Evolutionary conservation across 2,329 filamentous ascomycete genomes (phyloP).

Genomic region (Beauveria caledonica): DNA sequence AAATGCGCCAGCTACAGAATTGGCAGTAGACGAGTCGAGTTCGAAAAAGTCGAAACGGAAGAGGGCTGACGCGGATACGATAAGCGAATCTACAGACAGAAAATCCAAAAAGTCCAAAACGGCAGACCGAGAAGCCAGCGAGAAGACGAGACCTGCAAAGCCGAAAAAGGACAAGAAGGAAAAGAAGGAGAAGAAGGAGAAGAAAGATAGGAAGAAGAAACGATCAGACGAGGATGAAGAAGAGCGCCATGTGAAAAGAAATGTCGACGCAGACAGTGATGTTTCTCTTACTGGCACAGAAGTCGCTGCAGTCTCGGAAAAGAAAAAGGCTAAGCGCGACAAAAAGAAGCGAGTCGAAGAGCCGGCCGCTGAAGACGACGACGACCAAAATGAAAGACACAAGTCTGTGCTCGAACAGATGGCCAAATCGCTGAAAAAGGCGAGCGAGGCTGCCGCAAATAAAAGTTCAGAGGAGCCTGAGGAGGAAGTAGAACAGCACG

Average conservation of each 20-base stretch:
- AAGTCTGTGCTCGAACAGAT: conserved; percentile 47
- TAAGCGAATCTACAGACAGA: conserved; percentile 19
- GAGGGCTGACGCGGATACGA: conserved; percentile 25
- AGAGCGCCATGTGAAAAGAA: not conserved
- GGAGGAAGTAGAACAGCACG: conserved; percentile 47
- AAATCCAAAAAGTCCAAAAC: conserved; percentile 18
- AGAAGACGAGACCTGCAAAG: conserved; percentile 18
- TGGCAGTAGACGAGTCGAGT: conserved; percentile 22
- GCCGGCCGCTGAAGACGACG: conserved; percentile 17
- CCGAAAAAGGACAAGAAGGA: conserved; percentile 20
- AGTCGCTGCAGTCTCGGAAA: not conserved
- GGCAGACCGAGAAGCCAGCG: conserved; percentile 13
- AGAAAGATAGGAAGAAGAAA: conserved; percentile 10
- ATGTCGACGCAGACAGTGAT: not conserved
- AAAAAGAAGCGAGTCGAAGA: conserved; percentile 26
- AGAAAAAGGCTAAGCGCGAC: conserved; percentile 19
- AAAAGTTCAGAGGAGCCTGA: conserved; percentile 23
- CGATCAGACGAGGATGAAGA: conserved; percentile 1
- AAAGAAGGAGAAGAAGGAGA: conserved; percentile 16
- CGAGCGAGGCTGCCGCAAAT: conserved; percentile 31
- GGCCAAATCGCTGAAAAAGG: conserved; percentile 44
- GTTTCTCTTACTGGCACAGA: conserved; percentile 1
- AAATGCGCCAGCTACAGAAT: conserved; percentile 11
- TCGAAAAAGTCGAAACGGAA: conserved; percentile 27
- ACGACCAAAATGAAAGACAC: conserved; percentile 30